Evolutionary conservation across 768 basidiomycete species (phyloP), one percentile per base, ranked within the genome.

Genomic region (Epithele typhae): DNA sequence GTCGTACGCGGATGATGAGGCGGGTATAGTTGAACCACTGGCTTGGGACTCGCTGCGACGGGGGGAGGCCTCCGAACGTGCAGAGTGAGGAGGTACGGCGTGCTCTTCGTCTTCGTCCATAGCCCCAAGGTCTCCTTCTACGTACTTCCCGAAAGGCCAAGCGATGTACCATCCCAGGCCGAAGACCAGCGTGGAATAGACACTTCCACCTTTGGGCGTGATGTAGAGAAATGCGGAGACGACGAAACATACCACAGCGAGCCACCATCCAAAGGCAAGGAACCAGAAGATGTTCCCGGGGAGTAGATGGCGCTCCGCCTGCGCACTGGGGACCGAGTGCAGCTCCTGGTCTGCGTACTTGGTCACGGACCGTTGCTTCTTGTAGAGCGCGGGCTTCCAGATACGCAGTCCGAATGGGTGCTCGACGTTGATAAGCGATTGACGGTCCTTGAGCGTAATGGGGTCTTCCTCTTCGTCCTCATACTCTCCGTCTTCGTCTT

Each of bases 111-210:
- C 71, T 7, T 45, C 48, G 2, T 42, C 35, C 8, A 59, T 59
- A 3, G 71, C 64, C 30, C 72, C 70, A 18, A 70, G 63, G 49
- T 84, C 83, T 9, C 92, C 91, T 64, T 97, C 93, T 38, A 99
- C 91, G 62, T 98, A 99, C 66, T 97, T 97, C 17, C 96, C 94
- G 61, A 99, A 99, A 2, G 96, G 96, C 96, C 96, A 98, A 18
- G 81, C 79, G 43, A 97, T 77, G 64, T 99, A 99, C 89, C 93
- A 96, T 5, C 92, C 93, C 22, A 99, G 69, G 12, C 96, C 96
- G 59, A 82, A 92, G 4, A 97, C 72, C 23, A 98, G 75, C 15
- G 77, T 79, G 2, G 90, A 80, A 63, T 95, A 98, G 40, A 80
- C 83, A 54, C 74, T 75, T 36, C 92, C 92, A 11, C 96, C 95